phyloP scores from a whole-genome alignment of 1,139 yeast genomes.

The Pichia sp. region DNA sequence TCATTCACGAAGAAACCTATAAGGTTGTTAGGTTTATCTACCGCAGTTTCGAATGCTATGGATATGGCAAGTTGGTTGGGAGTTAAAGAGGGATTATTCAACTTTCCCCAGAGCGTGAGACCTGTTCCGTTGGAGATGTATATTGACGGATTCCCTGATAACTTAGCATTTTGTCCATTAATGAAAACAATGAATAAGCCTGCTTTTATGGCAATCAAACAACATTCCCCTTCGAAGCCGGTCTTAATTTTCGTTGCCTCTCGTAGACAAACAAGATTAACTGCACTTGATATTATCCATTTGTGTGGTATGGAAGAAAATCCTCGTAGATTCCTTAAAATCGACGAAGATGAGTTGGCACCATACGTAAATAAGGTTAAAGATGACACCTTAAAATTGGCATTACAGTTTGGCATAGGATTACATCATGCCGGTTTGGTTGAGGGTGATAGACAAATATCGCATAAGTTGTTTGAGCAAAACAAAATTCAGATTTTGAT shows the following conservation, averaged over 20 bases:
- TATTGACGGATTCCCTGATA: conserved; percentile 96
- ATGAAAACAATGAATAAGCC: conserved; percentile 99
- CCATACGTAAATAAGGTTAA: conserved; percentile 62
- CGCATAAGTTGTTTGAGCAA: conserved; percentile 79
- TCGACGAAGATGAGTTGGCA: conserved; percentile 71
- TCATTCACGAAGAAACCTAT: conserved; percentile 72
- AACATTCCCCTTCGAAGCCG: conserved; percentile 91
- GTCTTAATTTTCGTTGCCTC: conserved; percentile 94
- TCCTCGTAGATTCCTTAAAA: conserved; percentile 79
- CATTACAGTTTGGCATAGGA: conserved; percentile 94
- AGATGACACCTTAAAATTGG: conserved; percentile 80
- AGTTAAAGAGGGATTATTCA: conserved; percentile 81
- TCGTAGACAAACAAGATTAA: conserved; percentile 91
- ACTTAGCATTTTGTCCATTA: conserved; percentile 86
- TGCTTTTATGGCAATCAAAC: conserved; percentile 92
- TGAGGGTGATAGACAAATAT: conserved; percentile 80
- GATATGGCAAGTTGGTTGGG: conserved; percentile 99
- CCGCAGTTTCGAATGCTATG: conserved; percentile 95
- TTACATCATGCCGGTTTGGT: conserved; percentile 97
- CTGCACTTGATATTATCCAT: conserved; percentile 89
- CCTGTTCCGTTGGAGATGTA: conserved; percentile 98
- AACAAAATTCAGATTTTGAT: conserved; percentile 85
- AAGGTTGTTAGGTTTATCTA: conserved; percentile 86
- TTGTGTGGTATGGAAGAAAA: conserved; percentile 92
- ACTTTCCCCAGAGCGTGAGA: conserved; percentile 92